A percentile compares a stretch with the other conserved stretches of the same genome.
Conservation (phyloP, 352 stramenopile species). For the Globisporangium iwayamae region DNA sequence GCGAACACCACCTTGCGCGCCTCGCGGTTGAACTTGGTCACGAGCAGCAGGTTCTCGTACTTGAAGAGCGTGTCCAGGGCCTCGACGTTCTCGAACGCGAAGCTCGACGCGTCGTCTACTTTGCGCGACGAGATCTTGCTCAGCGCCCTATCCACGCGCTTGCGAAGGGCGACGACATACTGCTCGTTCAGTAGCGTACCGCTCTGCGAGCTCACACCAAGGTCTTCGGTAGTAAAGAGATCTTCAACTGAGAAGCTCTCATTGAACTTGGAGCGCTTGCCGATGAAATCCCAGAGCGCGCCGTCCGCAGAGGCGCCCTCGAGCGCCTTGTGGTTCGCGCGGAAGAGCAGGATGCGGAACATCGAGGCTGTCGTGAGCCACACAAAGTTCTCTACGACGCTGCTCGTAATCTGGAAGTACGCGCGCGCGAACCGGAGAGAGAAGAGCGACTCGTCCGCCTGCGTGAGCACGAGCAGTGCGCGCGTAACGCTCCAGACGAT, state of each 20-base stretch:
- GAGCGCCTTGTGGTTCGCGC: conserved; percentile 30
- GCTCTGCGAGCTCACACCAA: conserved; percentile 20
- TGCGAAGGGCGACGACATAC: conserved; percentile 31
- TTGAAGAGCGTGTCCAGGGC: conserved; percentile 43
- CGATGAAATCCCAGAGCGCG: conserved; percentile 36
- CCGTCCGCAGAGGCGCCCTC: conserved; percentile 15
- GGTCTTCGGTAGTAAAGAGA: conserved; percentile 16
- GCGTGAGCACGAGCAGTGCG: conserved; percentile 27
- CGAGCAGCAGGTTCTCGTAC: conserved; percentile 41
- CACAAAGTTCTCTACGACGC: conserved; percentile 42
- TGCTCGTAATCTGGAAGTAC: conserved; percentile 44
- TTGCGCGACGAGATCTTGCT: conserved; percentile 34
- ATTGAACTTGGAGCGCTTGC: conserved; percentile 6
- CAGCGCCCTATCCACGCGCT: conserved; percentile 30
- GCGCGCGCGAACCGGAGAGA: conserved; percentile 22
- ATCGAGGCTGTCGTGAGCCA: conserved; percentile 36
- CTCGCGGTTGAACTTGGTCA: conserved; percentile 34
- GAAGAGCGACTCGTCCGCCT: conserved; percentile 16
- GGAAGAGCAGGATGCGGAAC: conserved; percentile 55
- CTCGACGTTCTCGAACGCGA: conserved; percentile 36
- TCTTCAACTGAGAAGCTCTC: conserved; percentile 16
- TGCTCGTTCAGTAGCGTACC: conserved; percentile 37
- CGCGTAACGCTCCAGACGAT: conserved; percentile 31
- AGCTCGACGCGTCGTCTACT: conserved; percentile 19
- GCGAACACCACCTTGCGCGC: conserved; percentile 36